A percentile compares a stretch with the other conserved stretches of the same genome.
phyloP scores from a whole-genome alignment of 805 yeast genomes.

The Pichia heedii region DNA sequence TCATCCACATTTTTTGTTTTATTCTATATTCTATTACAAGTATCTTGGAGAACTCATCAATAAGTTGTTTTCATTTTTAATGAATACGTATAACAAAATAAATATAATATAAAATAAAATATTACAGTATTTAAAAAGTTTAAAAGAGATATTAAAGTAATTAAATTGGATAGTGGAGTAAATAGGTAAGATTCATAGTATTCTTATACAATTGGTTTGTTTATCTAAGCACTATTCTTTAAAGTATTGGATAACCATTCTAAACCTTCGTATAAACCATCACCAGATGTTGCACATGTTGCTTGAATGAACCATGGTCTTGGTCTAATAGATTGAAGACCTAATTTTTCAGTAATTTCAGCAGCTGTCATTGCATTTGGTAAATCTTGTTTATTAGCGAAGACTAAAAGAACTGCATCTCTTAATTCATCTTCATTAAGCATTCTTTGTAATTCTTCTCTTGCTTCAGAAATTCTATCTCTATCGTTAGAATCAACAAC shows the following conservation, averaged over 20 bases:
- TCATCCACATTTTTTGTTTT: neutral
- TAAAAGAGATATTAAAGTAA: neutral
- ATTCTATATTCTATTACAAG: no score
- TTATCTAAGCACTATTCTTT: conserved; percentile 46
- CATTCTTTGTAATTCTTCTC: conserved; percentile 98
- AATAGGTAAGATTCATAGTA: neutral
- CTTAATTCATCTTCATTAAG: conserved; percentile 96
- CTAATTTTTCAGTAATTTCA: conserved; percentile 94
- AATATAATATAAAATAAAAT: neutral
- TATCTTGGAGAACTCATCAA: neutral
- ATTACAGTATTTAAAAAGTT: neutral
- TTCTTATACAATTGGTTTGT: neutral
- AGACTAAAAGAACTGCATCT: conserved; percentile 89
- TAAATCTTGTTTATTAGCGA: conserved; percentile 97
- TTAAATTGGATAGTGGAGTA: neutral
- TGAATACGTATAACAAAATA: no score
- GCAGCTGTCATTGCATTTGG: conserved; percentile 99
- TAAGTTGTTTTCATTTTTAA: no score
- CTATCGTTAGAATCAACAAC: conserved; percentile 98
- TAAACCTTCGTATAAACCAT: conserved; percentile 95
- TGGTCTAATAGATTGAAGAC: conserved; percentile 94
- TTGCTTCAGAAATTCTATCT: conserved; percentile 95
- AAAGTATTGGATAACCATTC: conserved; percentile 93
- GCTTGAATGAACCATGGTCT: conserved; percentile 99
- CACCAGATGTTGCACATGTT: conserved; percentile 98